Evolutionary conservation across 2,329 filamentous ascomycete species (phyloP), one percentile per base, ranked within the genome.

Genomic region (Ophiocordyceps camponoti-leonardi): DNA sequence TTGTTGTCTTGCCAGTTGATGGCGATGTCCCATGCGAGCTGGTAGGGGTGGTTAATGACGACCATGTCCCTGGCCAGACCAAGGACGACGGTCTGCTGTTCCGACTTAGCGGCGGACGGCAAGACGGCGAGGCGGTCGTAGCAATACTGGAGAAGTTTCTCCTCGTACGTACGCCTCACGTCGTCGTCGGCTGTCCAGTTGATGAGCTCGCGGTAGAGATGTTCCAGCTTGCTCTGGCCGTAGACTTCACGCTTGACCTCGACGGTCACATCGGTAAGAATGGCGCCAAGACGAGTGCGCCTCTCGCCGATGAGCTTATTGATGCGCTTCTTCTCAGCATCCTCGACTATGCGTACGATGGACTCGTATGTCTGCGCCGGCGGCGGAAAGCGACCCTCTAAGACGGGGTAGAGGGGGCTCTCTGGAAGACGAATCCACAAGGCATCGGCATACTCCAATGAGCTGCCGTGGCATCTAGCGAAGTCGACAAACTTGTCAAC

Each of bases 151-250:
- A 98, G 64, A 14, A 95, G 69, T 63, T 90, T 96, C 61, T 96
- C 88, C 59, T 98, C 93, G 50, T 90, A 93, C 35, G 75, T 73
- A 35, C 90, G 79, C 42, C 92, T 77, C 31, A 86, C 60, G 20
- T 90, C 85, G 56, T 98, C 92, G 54, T 96, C 86, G 47, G 68
- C 76, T 11, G 82, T 81, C 92, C 92, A 98, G 58, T 94, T 80
- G 56, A 95, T 88, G 44, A 95, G 72, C 44, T 86, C 74, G 47
- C 77, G 76, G 58, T 94, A 96, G 42, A 94, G 65, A 33, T 78
- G 67, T 54, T 88, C 86, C n/a, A 98, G 66, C 48, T 79, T 72
- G 61, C 86, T 94, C 49, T 76, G 71, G 28, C 68, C 68, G 51
- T 85, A 81, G 1, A 95, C 80, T 60, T 98, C 92, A 33, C 81